Conservation (phyloP, 2,329 filamentous ascomycete species). For the Fusarium tjaetaba region DNA sequence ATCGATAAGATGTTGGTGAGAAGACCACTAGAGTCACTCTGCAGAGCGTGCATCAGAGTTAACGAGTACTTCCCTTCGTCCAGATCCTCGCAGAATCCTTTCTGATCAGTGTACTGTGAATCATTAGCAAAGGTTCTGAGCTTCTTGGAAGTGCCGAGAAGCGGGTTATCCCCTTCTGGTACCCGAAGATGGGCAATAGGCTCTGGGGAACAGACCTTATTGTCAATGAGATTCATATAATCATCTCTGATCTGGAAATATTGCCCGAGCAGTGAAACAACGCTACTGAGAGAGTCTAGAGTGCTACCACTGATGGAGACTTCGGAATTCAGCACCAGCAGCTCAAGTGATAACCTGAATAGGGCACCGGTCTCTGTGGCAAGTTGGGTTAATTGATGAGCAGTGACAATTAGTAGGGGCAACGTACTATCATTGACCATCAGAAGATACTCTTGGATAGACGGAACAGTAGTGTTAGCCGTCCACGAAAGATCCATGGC, state of each 20-base stretch:
- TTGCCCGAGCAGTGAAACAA: background rate
- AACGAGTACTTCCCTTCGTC: constrained; percentile 7
- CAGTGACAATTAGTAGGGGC: accelerated
- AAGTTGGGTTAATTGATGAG: accelerated
- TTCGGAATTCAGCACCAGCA: background rate
- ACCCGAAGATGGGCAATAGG: accelerated
- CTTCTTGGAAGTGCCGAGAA: background rate
- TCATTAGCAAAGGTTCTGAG: background rate
- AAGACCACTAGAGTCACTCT: background rate
- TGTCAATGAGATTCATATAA: background rate
- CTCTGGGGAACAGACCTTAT: background rate
- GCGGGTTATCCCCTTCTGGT: too few relatives aligned
- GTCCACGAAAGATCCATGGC: constrained; percentile 6
- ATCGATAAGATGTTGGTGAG: background rate
- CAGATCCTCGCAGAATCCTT: constrained; percentile 4
- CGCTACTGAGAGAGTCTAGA: background rate
- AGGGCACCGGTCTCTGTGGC: background rate
- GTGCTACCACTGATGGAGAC: background rate
- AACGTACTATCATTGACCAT: constrained; percentile 1
- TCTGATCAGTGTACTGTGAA: background rate
- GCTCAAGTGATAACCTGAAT: background rate
- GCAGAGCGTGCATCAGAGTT: background rate
- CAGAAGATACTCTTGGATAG: background rate
- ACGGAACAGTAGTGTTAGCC: background rate
- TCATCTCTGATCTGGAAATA: constrained; percentile 14